phyloP scores from a whole-genome alignment of 1,284 basidiomycete genomes.

The Sporisorium iseilematis-ciliati region DNA sequence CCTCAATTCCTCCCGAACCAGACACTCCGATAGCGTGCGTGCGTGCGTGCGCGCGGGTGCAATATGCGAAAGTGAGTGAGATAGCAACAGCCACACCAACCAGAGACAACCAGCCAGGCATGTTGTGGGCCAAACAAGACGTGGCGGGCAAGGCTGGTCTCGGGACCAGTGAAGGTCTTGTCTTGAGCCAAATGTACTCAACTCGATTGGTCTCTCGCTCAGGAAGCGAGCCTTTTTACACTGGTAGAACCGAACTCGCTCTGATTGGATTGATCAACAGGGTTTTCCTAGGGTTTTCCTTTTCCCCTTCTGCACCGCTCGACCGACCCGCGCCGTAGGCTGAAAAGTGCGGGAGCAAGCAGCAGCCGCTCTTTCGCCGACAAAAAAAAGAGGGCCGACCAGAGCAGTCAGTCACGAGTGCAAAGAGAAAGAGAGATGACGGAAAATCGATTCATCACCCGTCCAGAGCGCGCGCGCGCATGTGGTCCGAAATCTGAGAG shows the following conservation, averaged over 20 bases:
- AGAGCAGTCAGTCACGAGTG: too few relatives aligned
- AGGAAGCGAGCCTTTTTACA: background rate
- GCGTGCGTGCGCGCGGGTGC: too few relatives aligned
- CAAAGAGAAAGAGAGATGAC: background rate
- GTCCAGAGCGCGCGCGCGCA: background rate
- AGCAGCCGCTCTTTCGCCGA: background rate
- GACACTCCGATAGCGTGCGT: too few relatives aligned
- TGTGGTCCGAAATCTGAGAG: background rate
- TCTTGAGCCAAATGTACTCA: background rate
- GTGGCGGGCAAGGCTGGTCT: constrained; percentile 1
- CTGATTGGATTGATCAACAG: constrained; percentile 8
- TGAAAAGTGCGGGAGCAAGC: too few relatives aligned
- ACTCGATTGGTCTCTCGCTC: background rate
- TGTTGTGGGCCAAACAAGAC: background rate
- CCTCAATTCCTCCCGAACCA: too few relatives aligned
- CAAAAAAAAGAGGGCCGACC: background rate
- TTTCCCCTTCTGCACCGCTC: background rate
- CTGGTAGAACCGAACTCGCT: constrained; percentile 3
- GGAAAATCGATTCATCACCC: background rate
- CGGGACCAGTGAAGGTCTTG: background rate
- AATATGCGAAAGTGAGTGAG: too few relatives aligned
- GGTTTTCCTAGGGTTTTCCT: background rate
- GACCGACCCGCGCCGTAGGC: background rate
- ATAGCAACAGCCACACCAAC: background rate
- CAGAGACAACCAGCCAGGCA: constrained; percentile 1